Evolutionary conservation across 805 yeast species (phyloP).

Genomic region (Myxozyma monticola): DNA sequence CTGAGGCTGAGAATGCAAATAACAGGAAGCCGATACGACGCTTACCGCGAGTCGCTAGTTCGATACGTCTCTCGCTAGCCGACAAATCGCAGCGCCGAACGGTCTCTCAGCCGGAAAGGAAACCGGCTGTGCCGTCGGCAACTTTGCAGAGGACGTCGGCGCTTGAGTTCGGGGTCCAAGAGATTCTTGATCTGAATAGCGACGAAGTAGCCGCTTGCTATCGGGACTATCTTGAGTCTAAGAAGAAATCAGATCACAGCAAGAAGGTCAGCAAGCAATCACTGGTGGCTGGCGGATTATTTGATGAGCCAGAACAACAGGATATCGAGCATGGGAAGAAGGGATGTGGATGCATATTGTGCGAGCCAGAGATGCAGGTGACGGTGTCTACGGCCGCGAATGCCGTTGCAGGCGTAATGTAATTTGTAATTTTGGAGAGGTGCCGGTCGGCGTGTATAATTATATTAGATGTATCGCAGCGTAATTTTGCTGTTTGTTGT

Average conservation of each 20-base stretch:
- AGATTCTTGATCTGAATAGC: conserved; percentile 5
- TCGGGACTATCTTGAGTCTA: neutral
- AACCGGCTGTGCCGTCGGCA: neutral
- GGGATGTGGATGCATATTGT: neutral
- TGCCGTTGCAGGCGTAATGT: neutral
- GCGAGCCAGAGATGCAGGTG: neutral
- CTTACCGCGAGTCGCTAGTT: neutral
- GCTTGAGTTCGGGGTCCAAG: neutral
- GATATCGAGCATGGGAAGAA: neutral
- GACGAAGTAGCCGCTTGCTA: neutral
- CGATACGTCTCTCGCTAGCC: neutral
- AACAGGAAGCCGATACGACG: neutral
- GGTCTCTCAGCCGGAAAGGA: neutral
- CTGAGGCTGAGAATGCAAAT: neutral
- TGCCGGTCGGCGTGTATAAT: too few species aligned
- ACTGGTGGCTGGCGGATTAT: neutral
- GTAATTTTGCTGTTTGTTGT: too few species aligned
- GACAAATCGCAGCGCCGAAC: neutral
- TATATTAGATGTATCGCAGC: too few species aligned
- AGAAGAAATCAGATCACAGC: neutral
- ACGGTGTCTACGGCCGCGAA: neutral
- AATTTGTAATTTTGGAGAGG: neutral
- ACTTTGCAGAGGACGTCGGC: neutral
- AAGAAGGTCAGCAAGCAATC: neutral
- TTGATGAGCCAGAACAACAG: neutral